phyloP scores from a whole-genome alignment of 371 early-diverging fungal species.

The Fennellomyces sp. region DNA sequence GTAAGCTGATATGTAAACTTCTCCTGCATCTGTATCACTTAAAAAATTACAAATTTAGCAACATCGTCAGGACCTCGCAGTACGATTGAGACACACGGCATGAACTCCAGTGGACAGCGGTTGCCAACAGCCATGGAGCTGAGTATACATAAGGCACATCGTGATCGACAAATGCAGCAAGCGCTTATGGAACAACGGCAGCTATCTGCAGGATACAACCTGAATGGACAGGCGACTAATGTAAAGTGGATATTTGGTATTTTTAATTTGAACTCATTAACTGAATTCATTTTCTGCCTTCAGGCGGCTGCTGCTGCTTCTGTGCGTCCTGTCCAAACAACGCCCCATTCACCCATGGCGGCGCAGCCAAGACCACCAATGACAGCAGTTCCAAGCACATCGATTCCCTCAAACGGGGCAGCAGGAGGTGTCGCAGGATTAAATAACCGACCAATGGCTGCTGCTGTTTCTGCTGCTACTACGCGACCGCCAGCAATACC shows the following conservation, averaged over 20 bases:
- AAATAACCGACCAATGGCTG: conserved; percentile 9
- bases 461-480: conserved; percentile 37
- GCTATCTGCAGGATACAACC: conserved; percentile 58
- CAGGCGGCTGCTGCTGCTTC: background rate
- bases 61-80: conserved; percentile 41
- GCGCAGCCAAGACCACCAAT: conserved; percentile 11
- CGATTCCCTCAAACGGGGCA: conserved; percentile 18
- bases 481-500: conserved; percentile 30
- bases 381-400: conserved; percentile 20
- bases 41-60: conserved; percentile 6
- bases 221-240: conserved; percentile 28
- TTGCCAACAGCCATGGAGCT: conserved; percentile 75
- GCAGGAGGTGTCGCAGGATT: conserved; percentile 24
- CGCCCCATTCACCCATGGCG: conserved; percentile 28
- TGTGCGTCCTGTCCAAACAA: conserved; percentile 1
- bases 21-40: background rate
- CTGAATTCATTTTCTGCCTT: background rate
- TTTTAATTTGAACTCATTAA: conserved; percentile 3
- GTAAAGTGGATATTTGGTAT: conserved; percentile 7
- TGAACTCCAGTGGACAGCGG: conserved; percentile 49
- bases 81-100: conserved; percentile 50
- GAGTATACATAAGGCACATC: conserved; percentile 68
- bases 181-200: conserved; percentile 71
- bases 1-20: conserved; percentile 7
- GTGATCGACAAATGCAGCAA: conserved; percentile 74